A percentile compares a stretch with the other conserved stretches of the same genome.
Evolutionary conservation across 495 filamentous ascomycete species (phyloP).

Genomic region (Penicillium egyptiacum): DNA sequence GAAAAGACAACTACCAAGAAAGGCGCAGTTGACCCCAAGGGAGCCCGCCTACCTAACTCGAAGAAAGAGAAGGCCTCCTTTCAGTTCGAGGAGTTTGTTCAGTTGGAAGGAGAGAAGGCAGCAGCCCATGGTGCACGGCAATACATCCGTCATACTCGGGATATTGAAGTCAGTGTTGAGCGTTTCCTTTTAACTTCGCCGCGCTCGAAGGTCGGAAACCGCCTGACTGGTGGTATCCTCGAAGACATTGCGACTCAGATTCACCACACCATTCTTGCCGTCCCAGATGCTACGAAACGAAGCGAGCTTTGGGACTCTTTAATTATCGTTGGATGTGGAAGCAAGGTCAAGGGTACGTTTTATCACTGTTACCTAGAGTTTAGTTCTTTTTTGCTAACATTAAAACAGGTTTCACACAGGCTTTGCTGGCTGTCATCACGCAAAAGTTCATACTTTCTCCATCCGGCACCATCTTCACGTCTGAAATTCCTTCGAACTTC

Average conservation of each 20-base stretch:
- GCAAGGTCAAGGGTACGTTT: constrained; percentile 68
- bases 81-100: constrained; percentile 75
- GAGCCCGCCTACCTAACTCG: constrained; percentile 73
- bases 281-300: constrained; percentile 76
- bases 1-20: constrained; percentile 75
- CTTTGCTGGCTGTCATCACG: constrained; percentile 73
- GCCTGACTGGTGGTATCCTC: constrained; percentile 62
- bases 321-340: constrained; percentile 85
- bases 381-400: constrained; percentile 9
- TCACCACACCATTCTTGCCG: constrained; percentile 73
- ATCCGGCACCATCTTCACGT: constrained; percentile 93
- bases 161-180: constrained; percentile 85
- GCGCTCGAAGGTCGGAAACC: constrained; percentile 30
- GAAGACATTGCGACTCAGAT: constrained; percentile 79
- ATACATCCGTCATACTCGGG: constrained; percentile 52
- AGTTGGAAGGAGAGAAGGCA: constrained; percentile 48
- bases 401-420: constrained; percentile 71
- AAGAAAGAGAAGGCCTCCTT: constrained; percentile 76
- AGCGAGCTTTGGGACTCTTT: constrained; percentile 86
- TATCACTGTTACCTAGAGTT: background rate
- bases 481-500: constrained; percentile 87
- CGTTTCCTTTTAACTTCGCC: constrained; percentile 73
- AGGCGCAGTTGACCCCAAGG: constrained; percentile 51
- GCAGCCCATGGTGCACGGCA: constrained; percentile 26
- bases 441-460: constrained; percentile 88